phyloP scores from a whole-genome alignment of 768 basidiomycete genomes.

The Myochromella boudieri region DNA sequence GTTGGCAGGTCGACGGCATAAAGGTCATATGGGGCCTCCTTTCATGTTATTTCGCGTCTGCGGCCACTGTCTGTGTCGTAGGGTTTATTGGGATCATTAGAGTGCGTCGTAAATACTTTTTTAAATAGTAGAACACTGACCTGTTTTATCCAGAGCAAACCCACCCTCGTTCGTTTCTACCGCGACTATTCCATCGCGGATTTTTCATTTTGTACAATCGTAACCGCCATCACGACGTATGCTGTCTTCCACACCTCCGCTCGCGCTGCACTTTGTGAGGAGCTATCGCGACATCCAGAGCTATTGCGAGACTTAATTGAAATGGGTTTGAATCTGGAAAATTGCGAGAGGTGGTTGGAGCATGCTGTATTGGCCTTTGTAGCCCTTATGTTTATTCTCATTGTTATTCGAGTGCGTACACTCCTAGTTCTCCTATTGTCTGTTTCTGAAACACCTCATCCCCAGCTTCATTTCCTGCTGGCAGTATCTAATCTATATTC shows the following conservation, averaged over 20 bases:
- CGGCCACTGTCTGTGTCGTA: constrained; percentile 60
- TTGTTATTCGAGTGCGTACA: constrained; percentile 64
- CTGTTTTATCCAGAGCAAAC: constrained; percentile 45
- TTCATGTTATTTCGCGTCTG: constrained; percentile 64
- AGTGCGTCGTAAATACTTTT: constrained; percentile 35
- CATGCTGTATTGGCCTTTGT: constrained; percentile 60
- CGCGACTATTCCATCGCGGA: constrained; percentile 82
- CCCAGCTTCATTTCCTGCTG: constrained; percentile 74
- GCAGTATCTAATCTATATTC: constrained; percentile 67
- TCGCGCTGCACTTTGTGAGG: constrained; percentile 68
- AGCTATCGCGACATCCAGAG: constrained; percentile 73
- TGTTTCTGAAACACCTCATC: constrained; percentile 1
- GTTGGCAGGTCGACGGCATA: constrained; percentile 40
- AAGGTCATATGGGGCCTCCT: constrained; percentile 62
- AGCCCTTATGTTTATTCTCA: constrained; percentile 57
- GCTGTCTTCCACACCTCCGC: constrained; percentile 55
- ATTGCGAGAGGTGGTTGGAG: constrained; percentile 80
- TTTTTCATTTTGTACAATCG: constrained; percentile 66
- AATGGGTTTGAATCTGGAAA: constrained; percentile 73
- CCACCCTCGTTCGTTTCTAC: constrained; percentile 73
- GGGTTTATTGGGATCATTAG: constrained; percentile 71
- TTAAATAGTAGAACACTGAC: not conserved
- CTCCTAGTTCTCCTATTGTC: constrained; percentile 5
- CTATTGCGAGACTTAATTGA: constrained; percentile 68
- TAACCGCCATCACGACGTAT: constrained; percentile 56